Percentiles rank a stretch among this genome's conserved stretches.
Conservation (phyloP, 306 rosid genomes). For the Prunus davidiana region DNA sequence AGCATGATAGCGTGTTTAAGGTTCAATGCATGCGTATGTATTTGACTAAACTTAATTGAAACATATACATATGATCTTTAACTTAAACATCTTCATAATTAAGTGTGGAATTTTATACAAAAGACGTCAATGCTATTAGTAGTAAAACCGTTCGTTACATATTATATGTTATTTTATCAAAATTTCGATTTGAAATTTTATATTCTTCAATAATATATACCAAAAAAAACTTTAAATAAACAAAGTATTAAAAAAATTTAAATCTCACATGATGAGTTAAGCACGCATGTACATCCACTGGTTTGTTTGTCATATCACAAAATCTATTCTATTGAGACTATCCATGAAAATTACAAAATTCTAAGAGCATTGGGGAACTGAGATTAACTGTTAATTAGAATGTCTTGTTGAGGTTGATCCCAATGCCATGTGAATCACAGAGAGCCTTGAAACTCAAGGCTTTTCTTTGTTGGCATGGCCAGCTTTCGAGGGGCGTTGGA, state of each 20-base stretch:
- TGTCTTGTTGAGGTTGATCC: slow-evolving; percentile 27
- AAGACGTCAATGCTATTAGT: too few species aligned
- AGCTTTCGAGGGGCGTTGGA: slow-evolving; percentile 33
- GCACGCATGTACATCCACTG: not conserved
- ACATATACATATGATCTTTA: too few species aligned
- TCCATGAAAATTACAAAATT: not conserved
- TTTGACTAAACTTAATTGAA: too few species aligned
- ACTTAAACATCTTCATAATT: too few species aligned
- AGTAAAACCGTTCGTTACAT: too few species aligned
- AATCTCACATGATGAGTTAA: too few species aligned
- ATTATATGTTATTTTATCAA: too few species aligned
- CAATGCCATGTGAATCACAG: slow-evolving; percentile 11
- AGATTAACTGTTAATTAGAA: slow-evolving; percentile 2
- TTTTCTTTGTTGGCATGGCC: slow-evolving; percentile 3
- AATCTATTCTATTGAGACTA: not conserved
- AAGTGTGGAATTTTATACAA: not conserved
- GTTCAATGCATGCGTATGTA: too few species aligned
- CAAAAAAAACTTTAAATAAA: too few species aligned
- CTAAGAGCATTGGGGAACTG: not conserved
- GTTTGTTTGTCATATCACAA: slow-evolving; percentile 2
- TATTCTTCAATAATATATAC: too few species aligned
- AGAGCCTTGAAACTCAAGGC: not conserved
- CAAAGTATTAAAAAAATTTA: too few species aligned
- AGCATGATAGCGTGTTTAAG: too few species aligned
- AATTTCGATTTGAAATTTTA: accelerated